A percentile compares a stretch with the other conserved stretches of the same genome.
phyloP scores from a whole-genome alignment of 495 filamentous ascomycete genomes.

The Penicillium macrosclerotiorum region DNA sequence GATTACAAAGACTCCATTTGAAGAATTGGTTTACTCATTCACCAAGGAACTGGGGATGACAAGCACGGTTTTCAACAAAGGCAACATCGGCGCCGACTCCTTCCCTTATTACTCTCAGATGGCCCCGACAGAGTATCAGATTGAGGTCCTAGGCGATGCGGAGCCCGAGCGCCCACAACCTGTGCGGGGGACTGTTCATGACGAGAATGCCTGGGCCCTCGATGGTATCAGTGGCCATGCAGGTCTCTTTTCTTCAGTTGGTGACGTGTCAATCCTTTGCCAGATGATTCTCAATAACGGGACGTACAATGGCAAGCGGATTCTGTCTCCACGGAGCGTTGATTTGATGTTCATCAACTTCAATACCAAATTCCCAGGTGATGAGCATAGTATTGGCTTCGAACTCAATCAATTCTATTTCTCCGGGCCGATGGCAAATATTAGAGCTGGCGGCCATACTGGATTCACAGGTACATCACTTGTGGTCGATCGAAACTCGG shows the following conservation, averaged over 20 bases:
- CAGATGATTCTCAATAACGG: slow-evolving; percentile 33
- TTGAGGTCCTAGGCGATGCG: slow-evolving; percentile 18
- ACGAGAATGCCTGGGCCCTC: slow-evolving; percentile 30
- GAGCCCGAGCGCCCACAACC: slow-evolving; percentile 29
- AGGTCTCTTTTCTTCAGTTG: slow-evolving; percentile 24
- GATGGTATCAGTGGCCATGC: slow-evolving; percentile 25
- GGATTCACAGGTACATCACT: slow-evolving; percentile 27
- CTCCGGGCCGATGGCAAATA: slow-evolving; percentile 24
- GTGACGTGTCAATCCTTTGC: slow-evolving; percentile 23
- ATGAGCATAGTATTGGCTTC: slow-evolving; percentile 24
- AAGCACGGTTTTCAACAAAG: slow-evolving; percentile 29
- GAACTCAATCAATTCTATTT: slow-evolving; percentile 29
- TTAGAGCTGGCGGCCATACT: slow-evolving; percentile 23
- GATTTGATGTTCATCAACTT: slow-evolving; percentile 29
- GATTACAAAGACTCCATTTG: slow-evolving; percentile 17
- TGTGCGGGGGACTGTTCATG: slow-evolving; percentile 29
- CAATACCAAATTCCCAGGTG: slow-evolving; percentile 20
- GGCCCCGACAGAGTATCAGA: slow-evolving; percentile 28
- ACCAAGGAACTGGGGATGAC: slow-evolving; percentile 23
- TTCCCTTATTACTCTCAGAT: slow-evolving; percentile 21
- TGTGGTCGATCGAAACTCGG: slow-evolving; percentile 20
- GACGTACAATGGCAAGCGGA: slow-evolving; percentile 21
- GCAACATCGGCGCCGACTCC: slow-evolving; percentile 16
- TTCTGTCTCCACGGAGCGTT: slow-evolving; percentile 17
- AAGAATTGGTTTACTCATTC: slow-evolving; percentile 19